phyloP scores from a whole-genome alignment of 2,329 filamentous ascomycete species.

The Ophiobolus disseminans region DNA sequence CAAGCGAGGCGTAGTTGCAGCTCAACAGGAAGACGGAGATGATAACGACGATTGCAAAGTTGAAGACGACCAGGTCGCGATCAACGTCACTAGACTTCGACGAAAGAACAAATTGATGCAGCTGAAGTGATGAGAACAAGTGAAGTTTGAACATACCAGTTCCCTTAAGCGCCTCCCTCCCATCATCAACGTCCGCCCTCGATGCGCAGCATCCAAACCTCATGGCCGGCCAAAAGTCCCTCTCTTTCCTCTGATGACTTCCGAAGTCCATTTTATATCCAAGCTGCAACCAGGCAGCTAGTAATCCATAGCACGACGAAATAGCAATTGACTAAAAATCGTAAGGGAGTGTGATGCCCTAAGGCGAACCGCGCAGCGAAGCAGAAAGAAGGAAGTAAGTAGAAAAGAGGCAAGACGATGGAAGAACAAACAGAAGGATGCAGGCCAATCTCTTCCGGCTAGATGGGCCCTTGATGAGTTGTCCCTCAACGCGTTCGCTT shows the following conservation, averaged over 20 bases:
- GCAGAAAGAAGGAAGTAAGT: conserved; percentile 17
- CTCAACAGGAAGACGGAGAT: conserved; percentile 31
- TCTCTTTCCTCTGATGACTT: conserved; percentile 24
- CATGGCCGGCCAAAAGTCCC: conserved; percentile 45
- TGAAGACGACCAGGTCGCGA: no score
- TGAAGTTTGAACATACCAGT: conserved; percentile 37
- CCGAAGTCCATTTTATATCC: conserved; percentile 28
- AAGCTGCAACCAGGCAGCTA: conserved; percentile 39
- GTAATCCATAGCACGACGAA: conserved; percentile 23
- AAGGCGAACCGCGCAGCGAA: conserved; percentile 10
- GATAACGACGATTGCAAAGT: no score
- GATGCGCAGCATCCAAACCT: conserved; percentile 50
- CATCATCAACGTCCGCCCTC: conserved; percentile 36
- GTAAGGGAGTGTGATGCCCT: conserved; percentile 13
- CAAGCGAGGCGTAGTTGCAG: conserved; percentile 24
- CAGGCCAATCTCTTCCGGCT: conserved; percentile 7
- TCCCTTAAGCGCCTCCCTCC: conserved; percentile 21
- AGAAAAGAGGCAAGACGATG: conserved; percentile 13
- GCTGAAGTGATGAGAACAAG: neutral
- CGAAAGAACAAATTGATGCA: no score
- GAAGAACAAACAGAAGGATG: conserved; percentile 5
- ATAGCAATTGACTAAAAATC: conserved; percentile 16
- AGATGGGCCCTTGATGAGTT: conserved; percentile 18
- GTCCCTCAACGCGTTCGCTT: conserved; percentile 17
- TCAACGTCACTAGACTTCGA: no score